Evolutionary conservation across 371 early-diverging fungal species (phyloP), one percentile per base, ranked within the genome.

Genomic region (Mortierella polycephala): DNA sequence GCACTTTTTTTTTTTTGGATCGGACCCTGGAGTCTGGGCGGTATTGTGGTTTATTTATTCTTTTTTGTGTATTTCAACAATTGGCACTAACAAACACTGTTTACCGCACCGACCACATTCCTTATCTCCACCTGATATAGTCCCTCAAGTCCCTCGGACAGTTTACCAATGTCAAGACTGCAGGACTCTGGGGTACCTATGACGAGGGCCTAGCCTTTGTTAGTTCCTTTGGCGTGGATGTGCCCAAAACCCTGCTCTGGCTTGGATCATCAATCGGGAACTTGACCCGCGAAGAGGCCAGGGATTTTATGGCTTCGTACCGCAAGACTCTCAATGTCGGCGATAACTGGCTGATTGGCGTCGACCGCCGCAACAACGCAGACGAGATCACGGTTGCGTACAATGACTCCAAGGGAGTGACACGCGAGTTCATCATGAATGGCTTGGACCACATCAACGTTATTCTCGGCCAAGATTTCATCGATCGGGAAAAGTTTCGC

Each of bases 261-360:
- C 86, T 97, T 45, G 97, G 97, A 0, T 93, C 94, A 13, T 94
- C 95, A 0, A 91, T 97, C 54, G 96, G 97, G 13, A 96, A 96
- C 75, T 79, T 87, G 56, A 85, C 75, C 20, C 85, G 92, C 7
- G 64, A 82, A 5, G 90, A 89, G 8, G 92, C 90, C 9, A 81
- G 64, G n/a, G 81, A 61, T 0, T 91, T 94, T 59, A 67, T 93
- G 7, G 20, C 75, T 1, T 79, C 76, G 5, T 82, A 92, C 18
- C 72, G 74, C 23, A 85, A 90, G 23, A 90, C 88, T 3, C 82
- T 93, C 76, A 81, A 86, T n/a, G 83, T 86, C 9, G 94, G 94
- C 45, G 96, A 96, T 81, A 81, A 88, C 10, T 88, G 94, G 66
- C 60, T 95, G 8, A 87, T 95, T 64, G 97, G 96, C 4, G 90